Evolutionary conservation across 2,329 filamentous ascomycete species (phyloP).

Genomic region (Mariannaea elegans): DNA sequence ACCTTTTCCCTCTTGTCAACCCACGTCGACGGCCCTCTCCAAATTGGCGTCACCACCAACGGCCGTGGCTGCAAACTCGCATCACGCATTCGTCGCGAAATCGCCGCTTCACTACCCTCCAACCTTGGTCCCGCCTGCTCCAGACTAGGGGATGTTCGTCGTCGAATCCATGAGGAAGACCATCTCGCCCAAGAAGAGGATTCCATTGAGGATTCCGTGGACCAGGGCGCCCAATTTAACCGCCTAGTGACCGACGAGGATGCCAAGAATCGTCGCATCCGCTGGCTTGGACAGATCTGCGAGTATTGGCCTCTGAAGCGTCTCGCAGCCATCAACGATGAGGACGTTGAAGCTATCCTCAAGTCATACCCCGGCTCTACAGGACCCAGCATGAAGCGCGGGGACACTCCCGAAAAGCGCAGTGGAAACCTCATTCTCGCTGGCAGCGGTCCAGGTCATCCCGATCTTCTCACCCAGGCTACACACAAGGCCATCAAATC

Average conservation of each 20-base stretch:
- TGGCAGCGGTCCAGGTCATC: constrained; percentile 91
- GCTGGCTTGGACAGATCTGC: constrained; percentile 95
- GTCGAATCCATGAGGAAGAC: constrained; percentile 79
- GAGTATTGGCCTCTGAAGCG: constrained; percentile 96
- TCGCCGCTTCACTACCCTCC: constrained; percentile 79
- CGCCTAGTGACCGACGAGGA: constrained; percentile 80
- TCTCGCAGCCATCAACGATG: constrained; percentile 80
- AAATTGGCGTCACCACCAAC: constrained; percentile 95
- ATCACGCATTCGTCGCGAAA: constrained; percentile 86
- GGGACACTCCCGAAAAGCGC: constrained; percentile 37
- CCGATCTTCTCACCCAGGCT: constrained; percentile 86
- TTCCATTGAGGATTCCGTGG: constrained; percentile 70
- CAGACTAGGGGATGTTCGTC: constrained; percentile 76
- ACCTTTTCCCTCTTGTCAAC: constrained; percentile 91
- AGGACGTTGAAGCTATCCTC: constrained; percentile 81
- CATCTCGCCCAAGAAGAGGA: constrained; percentile 55
- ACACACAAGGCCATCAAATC: constrained; percentile 79
- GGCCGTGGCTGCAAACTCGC: constrained; percentile 94
- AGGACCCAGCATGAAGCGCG: constrained; percentile 34
- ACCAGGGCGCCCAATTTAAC: constrained; percentile 87
- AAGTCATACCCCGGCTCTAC: constrained; percentile 67
- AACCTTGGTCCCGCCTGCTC: constrained; percentile 81
- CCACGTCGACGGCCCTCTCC: constrained; percentile 88
- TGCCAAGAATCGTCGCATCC: constrained; percentile 80
- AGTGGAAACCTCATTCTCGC: constrained; percentile 84